phyloP scores from a whole-genome alignment of 2,329 filamentous ascomycete genomes.

The Exophiala phaeomuriformis region DNA sequence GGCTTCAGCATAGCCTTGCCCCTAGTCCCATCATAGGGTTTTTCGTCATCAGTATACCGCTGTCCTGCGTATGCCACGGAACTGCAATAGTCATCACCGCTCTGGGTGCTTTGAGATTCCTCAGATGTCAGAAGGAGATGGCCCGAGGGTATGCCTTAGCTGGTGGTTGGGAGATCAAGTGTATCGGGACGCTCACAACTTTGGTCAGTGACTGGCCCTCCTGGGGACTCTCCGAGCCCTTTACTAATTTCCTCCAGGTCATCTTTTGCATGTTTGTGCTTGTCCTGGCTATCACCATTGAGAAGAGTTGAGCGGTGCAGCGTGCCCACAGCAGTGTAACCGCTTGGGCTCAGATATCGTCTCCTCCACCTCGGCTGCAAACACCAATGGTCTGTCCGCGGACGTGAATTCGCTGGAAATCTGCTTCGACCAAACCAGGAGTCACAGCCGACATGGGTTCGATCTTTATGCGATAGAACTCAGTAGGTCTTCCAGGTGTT shows the following conservation, averaged over 20 bases:
- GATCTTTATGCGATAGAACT: too few relatives aligned
- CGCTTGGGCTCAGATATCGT: too few relatives aligned
- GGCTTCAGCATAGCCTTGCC: conserved; percentile 12
- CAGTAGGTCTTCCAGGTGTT: too few relatives aligned
- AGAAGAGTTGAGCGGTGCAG: conserved; percentile 4
- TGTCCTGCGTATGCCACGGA: conserved; percentile 41
- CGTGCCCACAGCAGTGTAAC: too few relatives aligned
- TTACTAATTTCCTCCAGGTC: conserved; percentile 14
- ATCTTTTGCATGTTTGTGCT: conserved; percentile 18
- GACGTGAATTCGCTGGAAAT: too few relatives aligned
- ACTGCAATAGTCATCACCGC: conserved; percentile 42
- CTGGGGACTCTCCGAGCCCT: not conserved
- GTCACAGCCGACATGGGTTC: too few relatives aligned
- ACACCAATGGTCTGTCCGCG: too few relatives aligned
- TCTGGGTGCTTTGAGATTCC: conserved; percentile 48
- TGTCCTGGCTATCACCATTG: conserved; percentile 13
- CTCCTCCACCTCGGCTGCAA: too few relatives aligned
- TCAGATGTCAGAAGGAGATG: conserved; percentile 50
- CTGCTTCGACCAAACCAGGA: too few relatives aligned
- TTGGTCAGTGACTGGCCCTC: conserved; percentile 12
- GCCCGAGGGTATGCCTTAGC: conserved; percentile 19
- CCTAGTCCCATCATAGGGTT: conserved; percentile 22
- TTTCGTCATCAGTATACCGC: conserved; percentile 22
- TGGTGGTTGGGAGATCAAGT: conserved; percentile 24
- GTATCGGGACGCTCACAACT: conserved; percentile 14